phyloP scores from a whole-genome alignment of 2,329 filamentous ascomycete genomes.

The Fusarium sp. region DNA sequence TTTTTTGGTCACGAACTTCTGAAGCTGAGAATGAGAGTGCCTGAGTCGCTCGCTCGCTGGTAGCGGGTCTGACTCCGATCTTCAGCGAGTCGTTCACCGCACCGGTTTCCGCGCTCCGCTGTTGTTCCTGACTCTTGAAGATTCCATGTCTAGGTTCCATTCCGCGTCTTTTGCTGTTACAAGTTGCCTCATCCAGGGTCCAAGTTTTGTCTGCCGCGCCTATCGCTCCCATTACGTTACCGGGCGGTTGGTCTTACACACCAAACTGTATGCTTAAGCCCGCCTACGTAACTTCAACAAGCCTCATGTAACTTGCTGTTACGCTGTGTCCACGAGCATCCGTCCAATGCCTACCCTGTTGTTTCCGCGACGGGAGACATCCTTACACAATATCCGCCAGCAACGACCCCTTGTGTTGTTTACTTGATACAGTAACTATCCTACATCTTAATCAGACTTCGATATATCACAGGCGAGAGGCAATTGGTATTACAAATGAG shows the following conservation, averaged over 20 bases:
- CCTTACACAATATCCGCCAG: slow-evolving; percentile 16
- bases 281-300: slow-evolving; percentile 19
- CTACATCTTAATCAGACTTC: slow-evolving; percentile 14
- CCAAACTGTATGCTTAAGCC: slow-evolving; percentile 19
- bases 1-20: slow-evolving; percentile 27
- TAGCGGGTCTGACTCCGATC: slow-evolving; percentile 14
- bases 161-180: background rate
- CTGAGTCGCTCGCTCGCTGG: slow-evolving; percentile 31
- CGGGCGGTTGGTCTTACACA: slow-evolving; percentile 4
- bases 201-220: slow-evolving; percentile 22
- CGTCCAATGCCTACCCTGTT: slow-evolving; percentile 1
- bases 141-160: background rate
- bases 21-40: slow-evolving; percentile 12
- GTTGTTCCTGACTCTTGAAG: slow-evolving; percentile 12
- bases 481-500: background rate
- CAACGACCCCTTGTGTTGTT: slow-evolving; percentile 2
- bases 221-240: slow-evolving; percentile 26
- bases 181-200: slow-evolving; percentile 7
- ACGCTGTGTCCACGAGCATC: background rate
- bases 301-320: slow-evolving; percentile 10
- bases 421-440: slow-evolving; percentile 15
- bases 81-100: slow-evolving; percentile 29
- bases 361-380: background rate
- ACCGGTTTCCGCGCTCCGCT: slow-evolving; percentile 10
- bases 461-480: slow-evolving; percentile 2